phyloP scores from a whole-genome alignment of 352 stramenopile genomes.

The Phytopythium sindhum region DNA sequence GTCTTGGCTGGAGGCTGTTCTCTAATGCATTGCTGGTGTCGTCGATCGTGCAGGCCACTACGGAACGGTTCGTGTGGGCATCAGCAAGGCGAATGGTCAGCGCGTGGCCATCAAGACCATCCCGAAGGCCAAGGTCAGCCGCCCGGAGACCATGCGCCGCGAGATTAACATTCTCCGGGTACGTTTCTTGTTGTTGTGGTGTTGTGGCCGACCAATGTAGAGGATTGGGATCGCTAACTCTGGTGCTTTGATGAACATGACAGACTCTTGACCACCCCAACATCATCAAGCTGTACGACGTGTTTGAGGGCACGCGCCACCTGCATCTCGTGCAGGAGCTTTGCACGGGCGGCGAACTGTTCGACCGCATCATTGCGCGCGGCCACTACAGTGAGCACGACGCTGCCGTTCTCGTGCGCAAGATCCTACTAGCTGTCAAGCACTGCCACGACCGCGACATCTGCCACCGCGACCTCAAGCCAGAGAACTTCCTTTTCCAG shows the following conservation, averaged over 20 bases:
- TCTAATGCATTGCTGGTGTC: neutral
- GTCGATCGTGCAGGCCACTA: constrained; percentile 86
- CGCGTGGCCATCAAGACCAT: constrained; percentile 99
- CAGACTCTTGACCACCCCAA: constrained; percentile 93
- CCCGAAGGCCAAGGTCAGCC: constrained; percentile 93
- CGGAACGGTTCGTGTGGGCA: constrained; percentile 95
- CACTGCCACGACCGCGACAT: constrained; percentile 98
- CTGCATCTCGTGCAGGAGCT: constrained; percentile 97
- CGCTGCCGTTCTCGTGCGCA: constrained; percentile 93
- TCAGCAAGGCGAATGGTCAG: constrained; percentile 90
- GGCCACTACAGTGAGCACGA: constrained; percentile 97
- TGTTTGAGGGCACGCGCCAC: constrained; percentile 97
- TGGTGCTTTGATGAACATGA: neutral
- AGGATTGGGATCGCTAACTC: neutral
- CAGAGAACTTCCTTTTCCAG: constrained; percentile 96
- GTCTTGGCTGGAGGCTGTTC: neutral
- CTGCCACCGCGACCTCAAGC: constrained; percentile 97
- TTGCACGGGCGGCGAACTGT: constrained; percentile 96
- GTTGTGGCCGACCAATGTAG: no score
- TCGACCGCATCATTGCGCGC: constrained; percentile 90
- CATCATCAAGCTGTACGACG: constrained; percentile 98
- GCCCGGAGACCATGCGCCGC: constrained; percentile 93
- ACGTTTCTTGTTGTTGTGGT: constrained; percentile 12
- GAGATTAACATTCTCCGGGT: constrained; percentile 90
- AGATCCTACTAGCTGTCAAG: constrained; percentile 95